phyloP scores from a whole-genome alignment of 1,284 basidiomycete genomes.

The Microbotryomycetes sp. region DNA sequence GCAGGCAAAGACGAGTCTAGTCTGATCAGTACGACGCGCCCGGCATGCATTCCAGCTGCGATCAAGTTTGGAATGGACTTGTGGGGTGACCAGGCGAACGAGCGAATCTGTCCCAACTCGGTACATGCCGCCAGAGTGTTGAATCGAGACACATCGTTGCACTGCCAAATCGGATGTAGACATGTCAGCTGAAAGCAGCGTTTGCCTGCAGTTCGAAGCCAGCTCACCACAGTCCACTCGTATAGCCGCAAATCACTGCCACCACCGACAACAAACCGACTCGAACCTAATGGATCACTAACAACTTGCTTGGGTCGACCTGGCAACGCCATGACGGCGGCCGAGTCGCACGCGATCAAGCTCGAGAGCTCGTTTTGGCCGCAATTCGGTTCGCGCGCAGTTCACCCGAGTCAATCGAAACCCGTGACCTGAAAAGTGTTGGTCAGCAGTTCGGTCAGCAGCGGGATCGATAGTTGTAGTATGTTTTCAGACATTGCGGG shows the following conservation, averaged over 20 bases:
- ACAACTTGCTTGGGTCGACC: background rate
- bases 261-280: slow-evolving; percentile 29
- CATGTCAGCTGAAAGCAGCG: background rate
- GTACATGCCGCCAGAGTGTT: slow-evolving; percentile 26
- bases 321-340: background rate
- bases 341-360: too few relatives aligned
- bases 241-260: slow-evolving; percentile 30
- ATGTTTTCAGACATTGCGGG: too few relatives aligned
- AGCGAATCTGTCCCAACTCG: slow-evolving; percentile 26
- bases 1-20: slow-evolving; percentile 16
- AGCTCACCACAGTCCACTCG: slow-evolving; percentile 18
- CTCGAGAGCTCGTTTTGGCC: too few relatives aligned
- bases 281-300: background rate
- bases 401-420: too few relatives aligned
- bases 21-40: slow-evolving; percentile 27
- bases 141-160: background rate
- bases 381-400: too few relatives aligned
- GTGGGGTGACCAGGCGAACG: slow-evolving; percentile 33
- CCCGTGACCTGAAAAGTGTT: too few relatives aligned
- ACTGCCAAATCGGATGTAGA: background rate
- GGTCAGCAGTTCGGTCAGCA: too few relatives aligned
- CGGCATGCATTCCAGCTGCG: slow-evolving; percentile 31
- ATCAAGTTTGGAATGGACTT: slow-evolving; percentile 19
- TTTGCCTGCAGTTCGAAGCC: background rate
- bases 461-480: too few relatives aligned